phyloP scores from a whole-genome alignment of 768 basidiomycete genomes.

The Rhizopogon roseolus region DNA sequence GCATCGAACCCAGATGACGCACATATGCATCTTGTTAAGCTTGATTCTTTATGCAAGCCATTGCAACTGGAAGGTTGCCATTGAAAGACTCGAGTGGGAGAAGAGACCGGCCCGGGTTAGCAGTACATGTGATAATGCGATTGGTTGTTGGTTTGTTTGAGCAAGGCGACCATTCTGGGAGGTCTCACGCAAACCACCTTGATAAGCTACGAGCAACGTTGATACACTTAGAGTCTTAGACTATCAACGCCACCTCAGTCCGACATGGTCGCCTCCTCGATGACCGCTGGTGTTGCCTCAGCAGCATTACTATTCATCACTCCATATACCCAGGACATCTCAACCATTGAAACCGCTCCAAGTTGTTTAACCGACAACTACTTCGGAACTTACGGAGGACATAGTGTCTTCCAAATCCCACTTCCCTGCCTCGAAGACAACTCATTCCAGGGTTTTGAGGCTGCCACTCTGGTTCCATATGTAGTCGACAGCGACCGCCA shows the following conservation, averaged over 20 bases:
- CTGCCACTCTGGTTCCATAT: conserved; percentile 23
- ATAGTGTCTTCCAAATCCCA: conserved; percentile 43
- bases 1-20: no score
- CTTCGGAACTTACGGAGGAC: conserved; percentile 52
- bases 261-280: neutral
- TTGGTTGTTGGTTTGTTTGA: no score
- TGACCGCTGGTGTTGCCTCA: neutral
- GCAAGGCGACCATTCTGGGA: neutral
- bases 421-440: conserved; percentile 33
- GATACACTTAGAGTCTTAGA: no score
- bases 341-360: conserved; percentile 11
- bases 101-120: no score
- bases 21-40: no score
- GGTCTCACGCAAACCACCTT: neutral
- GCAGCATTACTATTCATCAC: conserved; percentile 12
- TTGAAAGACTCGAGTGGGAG: no score
- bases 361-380: conserved; percentile 46
- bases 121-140: no score
- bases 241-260: no score
- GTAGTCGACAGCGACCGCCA: conserved; percentile 25
- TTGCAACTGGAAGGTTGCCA: no score
- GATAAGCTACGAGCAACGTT: neutral
- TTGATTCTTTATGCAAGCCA: no score
- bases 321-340: conserved; percentile 15
- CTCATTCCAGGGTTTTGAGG: conserved; percentile 16